Base-by-base conservation (phyloP, 2,329 filamentous ascomycete genomes). In the Colletotrichum orchidophilum region DNA sequence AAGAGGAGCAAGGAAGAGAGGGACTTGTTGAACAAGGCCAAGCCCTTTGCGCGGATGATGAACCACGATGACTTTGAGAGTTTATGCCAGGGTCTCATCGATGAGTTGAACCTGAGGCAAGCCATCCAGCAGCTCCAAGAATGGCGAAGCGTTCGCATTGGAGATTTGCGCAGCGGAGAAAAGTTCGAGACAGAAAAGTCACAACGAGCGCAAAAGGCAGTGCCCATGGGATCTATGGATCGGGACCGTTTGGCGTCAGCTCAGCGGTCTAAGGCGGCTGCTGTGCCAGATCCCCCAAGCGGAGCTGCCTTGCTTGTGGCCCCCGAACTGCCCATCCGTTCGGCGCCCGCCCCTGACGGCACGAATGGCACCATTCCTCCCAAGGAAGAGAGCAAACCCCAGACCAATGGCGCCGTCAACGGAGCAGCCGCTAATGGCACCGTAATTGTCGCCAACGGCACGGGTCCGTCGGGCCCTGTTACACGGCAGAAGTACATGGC, bases 21-120 rank as follows among this genome's bases (percentile, higher is more conserved):
- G 64, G 96, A 98, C 63, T 83, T 98, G 15, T 82, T 97, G 18
- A 96, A 96, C 82, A 97, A 97, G 80, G 93, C 95, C 5, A 99
- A 99, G 77, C 96, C 96, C 0, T 98, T 98, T 77, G 96, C 95
- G 3, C 90, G 96, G 52, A 97, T 98, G 90, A 98, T 98, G 96
- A 97, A 96, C 77, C 92, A 93, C 76, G 87, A 92, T 57, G 96
- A 99, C 80, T 98, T 97, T 77, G 93, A 97, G 73, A 90, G 91
- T 12, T 92, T 98, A 75, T 93, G 92, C 75, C 91, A 94, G 72
- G 95, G 95, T 1, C 84, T 99, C 0, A 89, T 97, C 57, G 95
- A 97, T 76, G 96, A 99, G 81, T 90, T 96, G 74, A 97, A 97
- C 75, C 85, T 99, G 21, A 91, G 96, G 2, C 92, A 97, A 78